Evolutionary conservation across 208 protist species (phyloP).

Genomic region (Leishmania mexicana): DNA sequence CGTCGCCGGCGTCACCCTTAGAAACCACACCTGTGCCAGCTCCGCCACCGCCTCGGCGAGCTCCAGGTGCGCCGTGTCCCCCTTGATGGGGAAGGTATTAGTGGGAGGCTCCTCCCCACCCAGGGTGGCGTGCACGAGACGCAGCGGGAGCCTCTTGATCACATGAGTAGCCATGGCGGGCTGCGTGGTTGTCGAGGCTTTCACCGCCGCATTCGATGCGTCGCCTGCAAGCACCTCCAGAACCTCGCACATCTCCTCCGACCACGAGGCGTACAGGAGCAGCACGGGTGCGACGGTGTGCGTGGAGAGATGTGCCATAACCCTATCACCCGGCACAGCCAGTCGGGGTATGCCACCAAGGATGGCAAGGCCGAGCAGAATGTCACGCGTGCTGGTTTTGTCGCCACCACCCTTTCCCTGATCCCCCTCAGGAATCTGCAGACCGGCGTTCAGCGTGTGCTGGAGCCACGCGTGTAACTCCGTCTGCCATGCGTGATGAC

Average conservation of each 20-base stretch:
- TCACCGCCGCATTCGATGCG: neutral
- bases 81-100: constrained; percentile 22
- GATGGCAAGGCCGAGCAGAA: constrained; percentile 68
- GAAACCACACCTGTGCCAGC: constrained; percentile 23
- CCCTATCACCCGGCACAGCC: constrained; percentile 69
- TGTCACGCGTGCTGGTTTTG: constrained; percentile 29
- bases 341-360: constrained; percentile 58
- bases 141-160: constrained; percentile 57
- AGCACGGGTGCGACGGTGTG: constrained; percentile 43
- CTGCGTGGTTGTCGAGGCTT: neutral
- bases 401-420: neutral
- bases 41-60: constrained; percentile 34
- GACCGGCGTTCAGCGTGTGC: constrained; percentile 28
- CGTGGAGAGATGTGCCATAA: constrained; percentile 51
- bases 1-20: constrained; percentile 8
- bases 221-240: constrained; percentile 44
- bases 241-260: constrained; percentile 75
- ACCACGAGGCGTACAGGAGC: constrained; percentile 54
- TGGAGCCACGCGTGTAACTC: constrained; percentile 69
- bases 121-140: constrained; percentile 54
- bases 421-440: constrained; percentile 7
- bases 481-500: constrained; percentile 55
- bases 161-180: neutral
- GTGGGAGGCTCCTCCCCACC: constrained; percentile 29
- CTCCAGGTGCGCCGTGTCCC: constrained; percentile 9